Evolutionary conservation across 805 yeast species (phyloP), one percentile per base, ranked within the genome.

Genomic region (Starmera quercuum): DNA sequence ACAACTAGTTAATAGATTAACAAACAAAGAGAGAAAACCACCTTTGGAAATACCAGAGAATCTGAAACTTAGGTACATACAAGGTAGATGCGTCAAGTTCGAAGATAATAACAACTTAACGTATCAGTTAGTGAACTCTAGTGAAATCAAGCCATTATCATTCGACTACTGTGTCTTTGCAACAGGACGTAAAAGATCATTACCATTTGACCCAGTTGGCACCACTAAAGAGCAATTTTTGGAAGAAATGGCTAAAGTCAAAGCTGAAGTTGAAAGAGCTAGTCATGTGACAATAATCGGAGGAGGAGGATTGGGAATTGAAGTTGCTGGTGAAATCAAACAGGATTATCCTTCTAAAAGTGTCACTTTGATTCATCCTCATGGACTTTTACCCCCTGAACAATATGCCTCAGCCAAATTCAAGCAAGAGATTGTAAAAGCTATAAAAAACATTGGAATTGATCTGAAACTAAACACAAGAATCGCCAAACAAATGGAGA

Each of bases 121-220:
- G 14, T 36, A 47, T 38, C 20, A 37, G 15, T 18, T 46, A 9
- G 41, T 41, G 21, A 47, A 47, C n/a, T n/a, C n/a, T n/a, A n/a
- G n/a, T n/a, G n/a, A 37, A 42, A n/a, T 13, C 17, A 40, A 41
- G 10, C 39, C 38, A n/a, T 46, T 61, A 29, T 46, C 51, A 7
- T 73, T 71, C 45, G 74, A 73, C 40, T 71, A 67, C 40, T 65
- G 63, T 15, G 54, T 72, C 9, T 46, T 61, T 33, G 72, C 76
- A 5, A 51, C 70, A 2, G 78, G 78, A 2, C 55, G 78, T 46
- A 57, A 70, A 33, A 53, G 78, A 39, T 53, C 56, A 27, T 71
- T 75, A 74, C 79, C 78, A 12, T 63, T 69, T 24, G 71, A 72
- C 22, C 78, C 78, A 4, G 45, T 54, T n/a, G 74, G 67, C 1